Conservation (phyloP, 139 green algal species). For the Trebouxia sp. region DNA sequence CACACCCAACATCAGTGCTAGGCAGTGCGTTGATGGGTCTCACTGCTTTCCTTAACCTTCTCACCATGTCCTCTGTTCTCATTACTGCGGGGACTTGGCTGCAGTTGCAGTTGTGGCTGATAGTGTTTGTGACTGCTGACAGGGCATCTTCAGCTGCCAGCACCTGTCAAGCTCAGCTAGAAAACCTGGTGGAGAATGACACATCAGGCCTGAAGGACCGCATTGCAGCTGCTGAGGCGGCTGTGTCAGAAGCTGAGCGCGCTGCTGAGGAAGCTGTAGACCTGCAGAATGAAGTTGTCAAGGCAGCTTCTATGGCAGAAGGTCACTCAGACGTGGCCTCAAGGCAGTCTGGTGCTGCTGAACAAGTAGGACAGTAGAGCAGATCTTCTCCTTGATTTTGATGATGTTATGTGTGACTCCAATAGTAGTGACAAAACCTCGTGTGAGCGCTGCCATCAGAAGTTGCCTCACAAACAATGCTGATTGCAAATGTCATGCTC, state of each 20-base stretch:
- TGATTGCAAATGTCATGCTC: too few relatives aligned
- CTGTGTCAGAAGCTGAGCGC: neutral
- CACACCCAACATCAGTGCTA: too few relatives aligned
- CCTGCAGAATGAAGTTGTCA: neutral
- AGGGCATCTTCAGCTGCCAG: neutral
- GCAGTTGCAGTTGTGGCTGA: too few relatives aligned
- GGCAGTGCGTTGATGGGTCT: too few relatives aligned
- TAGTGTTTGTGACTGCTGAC: neutral
- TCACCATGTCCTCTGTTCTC: too few relatives aligned
- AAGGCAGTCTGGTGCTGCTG: neutral
- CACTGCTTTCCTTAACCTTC: too few relatives aligned
- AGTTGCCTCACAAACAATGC: too few relatives aligned
- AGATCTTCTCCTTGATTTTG: too few relatives aligned
- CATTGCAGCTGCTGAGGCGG: slow-evolving; percentile 2
- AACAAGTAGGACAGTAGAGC: neutral
- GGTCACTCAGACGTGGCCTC: neutral
- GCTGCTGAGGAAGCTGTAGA: neutral
- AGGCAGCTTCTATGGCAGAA: neutral
- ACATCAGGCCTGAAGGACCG: neutral
- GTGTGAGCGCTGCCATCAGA: too few relatives aligned
- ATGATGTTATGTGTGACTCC: too few relatives aligned
- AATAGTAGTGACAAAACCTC: too few relatives aligned
- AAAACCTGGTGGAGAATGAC: neutral
- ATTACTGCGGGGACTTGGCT: too few relatives aligned
- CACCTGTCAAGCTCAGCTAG: neutral